Evolutionary conservation across 2,329 filamentous ascomycete genomes (phyloP).

Genomic region (Cephalotrichum gorgonifer): DNA sequence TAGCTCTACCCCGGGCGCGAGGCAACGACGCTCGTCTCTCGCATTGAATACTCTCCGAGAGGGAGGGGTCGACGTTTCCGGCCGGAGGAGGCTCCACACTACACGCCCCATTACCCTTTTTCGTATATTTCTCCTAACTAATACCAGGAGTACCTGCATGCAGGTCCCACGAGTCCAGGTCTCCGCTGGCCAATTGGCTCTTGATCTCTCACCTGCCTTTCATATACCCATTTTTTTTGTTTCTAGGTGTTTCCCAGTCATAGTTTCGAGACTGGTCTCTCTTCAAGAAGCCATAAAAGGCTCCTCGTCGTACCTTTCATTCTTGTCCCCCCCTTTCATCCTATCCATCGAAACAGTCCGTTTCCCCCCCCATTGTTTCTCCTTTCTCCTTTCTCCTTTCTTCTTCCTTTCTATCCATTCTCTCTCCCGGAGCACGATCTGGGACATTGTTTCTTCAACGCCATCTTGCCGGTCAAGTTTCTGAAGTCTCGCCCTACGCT

Average conservation of each 20-base stretch:
- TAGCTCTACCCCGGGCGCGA: neutral
- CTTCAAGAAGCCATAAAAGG: conserved; percentile 2
- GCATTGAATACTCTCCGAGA: neutral
- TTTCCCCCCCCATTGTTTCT: neutral
- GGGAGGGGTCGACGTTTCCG: too few relatives aligned
- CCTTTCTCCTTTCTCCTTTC: neutral
- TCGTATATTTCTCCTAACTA: neutral
- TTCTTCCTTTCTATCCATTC: neutral
- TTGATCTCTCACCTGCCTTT: too few relatives aligned
- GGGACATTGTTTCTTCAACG: neutral
- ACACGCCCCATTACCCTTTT: neutral
- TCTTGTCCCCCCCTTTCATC: neutral
- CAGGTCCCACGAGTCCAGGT: too few relatives aligned
- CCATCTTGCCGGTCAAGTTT: conserved; percentile 4
- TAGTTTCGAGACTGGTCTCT: too few relatives aligned
- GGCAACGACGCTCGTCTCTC: neutral
- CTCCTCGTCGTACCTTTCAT: neutral
- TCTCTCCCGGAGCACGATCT: too few relatives aligned
- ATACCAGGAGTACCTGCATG: too few relatives aligned
- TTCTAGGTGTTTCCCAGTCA: neutral
- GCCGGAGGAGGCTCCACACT: neutral
- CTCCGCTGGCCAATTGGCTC: too few relatives aligned
- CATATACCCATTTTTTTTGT: too few relatives aligned
- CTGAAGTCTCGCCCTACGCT: neutral
- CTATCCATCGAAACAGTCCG: neutral